Evolutionary conservation across 202 grass and related monocot species (phyloP).

Genomic region (Elaeis oleifera): DNA sequence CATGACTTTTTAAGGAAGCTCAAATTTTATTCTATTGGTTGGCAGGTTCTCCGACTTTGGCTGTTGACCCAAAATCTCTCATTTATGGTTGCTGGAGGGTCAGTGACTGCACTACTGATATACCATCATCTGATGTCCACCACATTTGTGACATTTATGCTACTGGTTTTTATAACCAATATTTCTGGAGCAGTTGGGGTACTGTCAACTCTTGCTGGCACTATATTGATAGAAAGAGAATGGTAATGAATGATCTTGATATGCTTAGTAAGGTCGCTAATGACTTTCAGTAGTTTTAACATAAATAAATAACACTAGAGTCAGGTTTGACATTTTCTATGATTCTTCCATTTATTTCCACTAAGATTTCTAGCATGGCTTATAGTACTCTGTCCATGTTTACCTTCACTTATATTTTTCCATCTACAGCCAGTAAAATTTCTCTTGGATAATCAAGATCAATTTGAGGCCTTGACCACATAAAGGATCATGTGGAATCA

Average conservation of each 20-base stretch:
- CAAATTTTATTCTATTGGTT: background rate
- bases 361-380: no score
- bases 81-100: conserved; percentile 52
- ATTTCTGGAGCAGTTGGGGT: conserved; percentile 62
- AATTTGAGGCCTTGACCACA: no score
- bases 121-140: conserved; percentile 32
- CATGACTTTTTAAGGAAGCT: background rate
- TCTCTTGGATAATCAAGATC: no score
- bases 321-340: no score
- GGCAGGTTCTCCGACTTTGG: conserved; percentile 58
- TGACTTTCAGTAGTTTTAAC: background rate
- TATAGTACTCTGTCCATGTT: no score
- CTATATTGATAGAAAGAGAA: conserved; percentile 85
- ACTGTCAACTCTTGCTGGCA: conserved; percentile 79
- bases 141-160: conserved; percentile 37
- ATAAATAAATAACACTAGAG: no score
- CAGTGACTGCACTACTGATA: conserved; percentile 46
- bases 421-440: no score
- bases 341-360: no score
- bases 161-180: conserved; percentile 52
- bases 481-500: no score
- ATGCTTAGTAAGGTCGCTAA: background rate
- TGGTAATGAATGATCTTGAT: conserved; percentile 37
- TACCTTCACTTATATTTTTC: no score
- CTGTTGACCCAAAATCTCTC: conserved; percentile 61